Evolutionary conservation across 163 green algal genomes (phyloP).

Genomic region (Scenedesmus sp.): DNA sequence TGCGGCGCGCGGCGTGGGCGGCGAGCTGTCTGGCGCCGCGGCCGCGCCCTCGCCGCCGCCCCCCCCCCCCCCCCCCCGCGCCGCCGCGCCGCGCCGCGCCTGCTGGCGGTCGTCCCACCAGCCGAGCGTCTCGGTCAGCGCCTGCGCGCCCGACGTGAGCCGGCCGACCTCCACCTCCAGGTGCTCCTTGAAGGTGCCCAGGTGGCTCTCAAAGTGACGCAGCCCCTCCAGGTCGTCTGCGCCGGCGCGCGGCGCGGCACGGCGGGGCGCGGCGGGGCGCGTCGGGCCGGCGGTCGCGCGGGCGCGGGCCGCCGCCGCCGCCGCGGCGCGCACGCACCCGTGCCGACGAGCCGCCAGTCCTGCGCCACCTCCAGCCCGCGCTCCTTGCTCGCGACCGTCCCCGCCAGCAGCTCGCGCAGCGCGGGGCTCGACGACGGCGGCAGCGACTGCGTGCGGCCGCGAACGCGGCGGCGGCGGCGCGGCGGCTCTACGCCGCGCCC

Average conservation of each 20-base stretch:
- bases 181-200: constrained; percentile 36
- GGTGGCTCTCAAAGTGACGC: constrained; percentile 41
- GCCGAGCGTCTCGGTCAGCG: neutral
- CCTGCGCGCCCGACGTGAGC: constrained; percentile 6
- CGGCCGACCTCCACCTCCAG: constrained; percentile 33
- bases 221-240: constrained; percentile 12
- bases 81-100: no score
- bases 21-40: no score
- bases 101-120: constrained; percentile 35
- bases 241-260: neutral
- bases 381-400: constrained; percentile 8
- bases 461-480: no score
- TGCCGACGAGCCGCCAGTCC: constrained; percentile 34
- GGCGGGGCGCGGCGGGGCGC: neutral
- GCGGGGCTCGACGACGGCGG: neutral
- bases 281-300: neutral
- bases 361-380: constrained; percentile 12
- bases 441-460: constrained; percentile 18
- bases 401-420: constrained; percentile 14
- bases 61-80: no score
- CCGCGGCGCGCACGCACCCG: neutral
- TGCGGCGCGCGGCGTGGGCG: no score
- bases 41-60: no score
- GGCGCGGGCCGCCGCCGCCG: neutral
- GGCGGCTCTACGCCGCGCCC: no score